Base-by-base conservation (phyloP, 148 eudicot genomes). In the Dysphania ambrosioides region DNA sequence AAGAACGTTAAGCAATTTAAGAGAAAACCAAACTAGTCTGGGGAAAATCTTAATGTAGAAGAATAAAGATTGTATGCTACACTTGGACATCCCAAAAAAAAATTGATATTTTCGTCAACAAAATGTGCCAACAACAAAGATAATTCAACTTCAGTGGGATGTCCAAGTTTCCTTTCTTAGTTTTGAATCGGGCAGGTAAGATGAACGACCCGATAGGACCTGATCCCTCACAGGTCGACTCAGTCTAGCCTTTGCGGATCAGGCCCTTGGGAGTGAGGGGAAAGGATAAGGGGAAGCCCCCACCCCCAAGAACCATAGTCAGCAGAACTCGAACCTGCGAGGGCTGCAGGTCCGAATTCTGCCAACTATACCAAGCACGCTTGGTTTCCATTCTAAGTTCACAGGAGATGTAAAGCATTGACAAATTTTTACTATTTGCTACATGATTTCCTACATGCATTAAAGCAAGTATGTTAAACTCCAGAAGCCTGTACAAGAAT, bases 401-500 rank as follows among this genome's bases (percentile, higher is more conserved):
- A n/a, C 6, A 29, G 44, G 6, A 40, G n/a, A 19, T 65, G 68
- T 40, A 65, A 65, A 65, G 35, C 41, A 63, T 32, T 63, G 67
- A 63, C 67, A 63, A 5, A 32, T 47, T 47, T 47, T 16, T 47
- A 47, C 53, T 15, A 63, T 32, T n/a, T 19, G 41, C 67, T 63
- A 65, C 68, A 65, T 83, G 73, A 58, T 74, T 81, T 80, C 81
- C 81, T 60, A 76, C 57, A 85, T 29, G 73, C 83, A 83, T 69
- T 11, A 68, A 80, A 76, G 55, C 40, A 80, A 78, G 82, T 71
- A 82, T 63, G 72, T 62, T 64, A 84, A 79, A 60, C 67, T 41
- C 65, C 71, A 84, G 75, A 84, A 76, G 73, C 66, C 71, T 76
- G 83, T 88, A 91, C 93, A 87, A 70, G 86, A 86, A 89, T 68